Evolutionary conservation across 169 alveolate species (phyloP), one percentile per base, ranked within the genome.

Genomic region (Cryptosporidium sp.): DNA sequence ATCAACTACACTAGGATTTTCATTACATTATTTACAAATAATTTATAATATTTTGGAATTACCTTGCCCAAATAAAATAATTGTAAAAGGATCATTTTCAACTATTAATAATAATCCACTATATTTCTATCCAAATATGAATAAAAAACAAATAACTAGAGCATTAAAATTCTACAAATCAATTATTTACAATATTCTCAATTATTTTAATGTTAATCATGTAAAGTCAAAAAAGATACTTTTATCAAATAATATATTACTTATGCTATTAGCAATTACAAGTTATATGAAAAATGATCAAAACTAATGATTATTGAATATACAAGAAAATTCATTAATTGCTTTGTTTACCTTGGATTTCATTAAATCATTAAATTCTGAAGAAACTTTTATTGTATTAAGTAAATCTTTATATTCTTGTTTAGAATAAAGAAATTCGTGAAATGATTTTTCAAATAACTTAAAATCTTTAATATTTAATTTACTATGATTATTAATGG

Each of bases 101-200:
- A n/a, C 18, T 1, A 48, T 69, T 6, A 48, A 69, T 69, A 29
- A 69, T 37, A 16, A 41, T 45, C 84, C 84, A 26, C 2, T 69
- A 9, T 69, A 69, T 35, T 69, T 7, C 39, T 48, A 69, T 69
- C 84, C 84, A 16, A 48, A 45, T 69, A 45, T 69, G 37, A 45
- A n/a, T 23, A 69, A 41, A 50, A 69, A 23, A 48, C 67, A 69
- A 16, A 26, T 69, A 8, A 37, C 23, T 21, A 39, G 39, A 45
- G 84, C 84, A 26, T 69, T 69, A 45, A 69, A 45, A 9, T 43
- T 69, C 5, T 65, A 65, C 4, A 70, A 70, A n/a, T 70, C 84
- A 70, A 43, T 70, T 0, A 70, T 70, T 48, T 70, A 70, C 12
- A 35, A 70, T 21, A 29, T 70, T 23, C 45, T 70, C 21, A 70